phyloP scores from a whole-genome alignment of 495 filamentous ascomycete species.

The Lophiostoma macrostomum region DNA sequence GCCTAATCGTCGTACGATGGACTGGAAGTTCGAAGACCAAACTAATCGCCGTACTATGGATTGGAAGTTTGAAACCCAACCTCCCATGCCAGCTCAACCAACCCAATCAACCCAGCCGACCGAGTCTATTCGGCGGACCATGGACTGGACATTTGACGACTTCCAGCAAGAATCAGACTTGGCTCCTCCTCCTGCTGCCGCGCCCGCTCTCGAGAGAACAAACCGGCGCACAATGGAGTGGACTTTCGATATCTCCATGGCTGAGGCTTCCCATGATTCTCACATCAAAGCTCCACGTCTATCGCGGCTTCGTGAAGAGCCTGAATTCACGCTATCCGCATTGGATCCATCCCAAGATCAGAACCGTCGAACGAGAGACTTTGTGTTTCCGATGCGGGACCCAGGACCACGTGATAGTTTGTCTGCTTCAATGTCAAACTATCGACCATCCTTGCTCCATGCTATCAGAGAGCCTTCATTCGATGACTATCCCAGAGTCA shows the following conservation, averaged over 20 bases:
- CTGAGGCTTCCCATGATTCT: slow-evolving; percentile 26
- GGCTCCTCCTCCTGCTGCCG: no score
- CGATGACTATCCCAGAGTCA: slow-evolving; percentile 33
- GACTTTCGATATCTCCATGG: slow-evolving; percentile 30
- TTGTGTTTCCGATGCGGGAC: slow-evolving; percentile 26
- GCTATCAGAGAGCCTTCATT: slow-evolving; percentile 37
- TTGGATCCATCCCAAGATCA: slow-evolving; percentile 1
- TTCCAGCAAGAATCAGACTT: no score
- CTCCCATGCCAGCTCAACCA: slow-evolving; percentile 41
- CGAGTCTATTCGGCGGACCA: slow-evolving; percentile 3
- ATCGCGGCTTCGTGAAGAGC: slow-evolving; percentile 19
- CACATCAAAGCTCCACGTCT: slow-evolving; percentile 1
- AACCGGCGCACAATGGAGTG: slow-evolving; percentile 27
- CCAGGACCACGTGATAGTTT: slow-evolving; percentile 9
- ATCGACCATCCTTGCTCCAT: slow-evolving; percentile 38
- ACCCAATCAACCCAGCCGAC: neutral
- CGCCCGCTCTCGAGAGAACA: slow-evolving; percentile 18
- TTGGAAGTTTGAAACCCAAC: slow-evolving; percentile 66
- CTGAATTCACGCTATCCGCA: slow-evolving; percentile 16
- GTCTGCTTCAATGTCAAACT: slow-evolving; percentile 24
- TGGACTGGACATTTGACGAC: slow-evolving; percentile 8
- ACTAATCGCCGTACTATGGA: slow-evolving; percentile 52
- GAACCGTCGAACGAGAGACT: slow-evolving; percentile 27
- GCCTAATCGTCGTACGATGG: slow-evolving; percentile 35
- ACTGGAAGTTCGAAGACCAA: slow-evolving; percentile 46